Evolutionary conservation across 306 rosid species (phyloP).

Genomic region (Mucuna pruriens): DNA sequence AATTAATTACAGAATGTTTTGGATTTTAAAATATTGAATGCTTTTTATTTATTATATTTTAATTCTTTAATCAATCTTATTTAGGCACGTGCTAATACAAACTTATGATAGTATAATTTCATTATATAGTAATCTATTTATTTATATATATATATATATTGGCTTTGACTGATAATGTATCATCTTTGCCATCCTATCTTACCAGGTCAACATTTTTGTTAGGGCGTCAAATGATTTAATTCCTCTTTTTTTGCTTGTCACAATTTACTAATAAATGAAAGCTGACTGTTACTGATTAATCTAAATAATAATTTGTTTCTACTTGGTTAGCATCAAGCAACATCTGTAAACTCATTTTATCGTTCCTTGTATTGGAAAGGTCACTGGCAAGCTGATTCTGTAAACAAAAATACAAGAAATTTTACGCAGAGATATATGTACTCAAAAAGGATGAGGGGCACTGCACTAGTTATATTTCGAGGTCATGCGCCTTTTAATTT

Average conservation of each 20-base stretch:
- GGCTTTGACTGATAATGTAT: background rate
- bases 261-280: background rate
- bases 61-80: background rate
- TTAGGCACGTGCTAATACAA: background rate
- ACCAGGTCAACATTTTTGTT: background rate
- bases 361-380: background rate
- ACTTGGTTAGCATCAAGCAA: background rate
- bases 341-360: background rate
- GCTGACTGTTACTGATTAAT: background rate
- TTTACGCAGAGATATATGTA: too few species aligned
- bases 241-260: background rate
- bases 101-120: background rate
- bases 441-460: background rate
- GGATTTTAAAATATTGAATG: background rate
- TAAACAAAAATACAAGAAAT: too few species aligned
- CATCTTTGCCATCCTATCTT: background rate
- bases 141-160: too few species aligned
- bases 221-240: background rate
- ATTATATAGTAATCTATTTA: background rate
- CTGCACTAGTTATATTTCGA: background rate
- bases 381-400: too few species aligned
- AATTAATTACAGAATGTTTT: background rate
- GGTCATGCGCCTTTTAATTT: background rate
- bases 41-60: background rate
- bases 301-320: background rate